phyloP scores from a whole-genome alignment of 2,329 filamentous ascomycete species.

The Dendryphion nanum region DNA sequence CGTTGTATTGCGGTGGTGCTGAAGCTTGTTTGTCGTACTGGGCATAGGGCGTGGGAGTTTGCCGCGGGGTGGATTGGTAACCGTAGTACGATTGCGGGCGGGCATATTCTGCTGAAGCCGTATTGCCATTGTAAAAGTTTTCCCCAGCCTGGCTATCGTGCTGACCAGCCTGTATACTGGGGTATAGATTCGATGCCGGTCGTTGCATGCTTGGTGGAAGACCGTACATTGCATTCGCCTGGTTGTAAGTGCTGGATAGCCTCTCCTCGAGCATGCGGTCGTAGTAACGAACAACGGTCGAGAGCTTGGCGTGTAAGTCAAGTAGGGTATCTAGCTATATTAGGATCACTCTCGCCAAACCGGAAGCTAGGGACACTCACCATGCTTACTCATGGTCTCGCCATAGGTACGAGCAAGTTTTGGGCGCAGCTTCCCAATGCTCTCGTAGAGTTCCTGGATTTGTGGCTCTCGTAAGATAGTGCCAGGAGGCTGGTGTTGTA shows the following conservation, averaged over 20 bases:
- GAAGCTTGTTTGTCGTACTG: constrained; percentile 37
- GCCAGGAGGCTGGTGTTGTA: constrained; percentile 92
- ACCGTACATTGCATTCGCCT: constrained; percentile 56
- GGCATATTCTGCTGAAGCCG: constrained; percentile 49
- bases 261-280: constrained; percentile 97
- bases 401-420: constrained; percentile 95
- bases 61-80: constrained; percentile 39
- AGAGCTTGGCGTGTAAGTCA: constrained; percentile 91
- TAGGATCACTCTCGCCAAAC: constrained; percentile 22
- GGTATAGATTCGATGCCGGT: constrained; percentile 64
- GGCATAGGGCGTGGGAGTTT: constrained; percentile 41
- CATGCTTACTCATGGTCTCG: constrained; percentile 99
- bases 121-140: constrained; percentile 76
- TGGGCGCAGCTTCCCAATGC: constrained; percentile 87
- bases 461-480: constrained; percentile 96
- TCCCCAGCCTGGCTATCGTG: constrained; percentile 59
- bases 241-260: constrained; percentile 86
- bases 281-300: constrained; percentile 95
- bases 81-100: constrained; percentile 55
- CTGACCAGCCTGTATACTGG: constrained; percentile 53
- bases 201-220: constrained; percentile 36
- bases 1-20: constrained; percentile 22
- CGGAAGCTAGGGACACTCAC: constrained; percentile 55
- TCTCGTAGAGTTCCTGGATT: constrained; percentile 97
- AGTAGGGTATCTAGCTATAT: constrained; percentile 73